A percentile compares a stretch with the other conserved stretches of the same genome.
Conservation (phyloP, 225 moss, liverwort and hornwort genomes). For the Pseudisothecium myosuroides region DNA sequence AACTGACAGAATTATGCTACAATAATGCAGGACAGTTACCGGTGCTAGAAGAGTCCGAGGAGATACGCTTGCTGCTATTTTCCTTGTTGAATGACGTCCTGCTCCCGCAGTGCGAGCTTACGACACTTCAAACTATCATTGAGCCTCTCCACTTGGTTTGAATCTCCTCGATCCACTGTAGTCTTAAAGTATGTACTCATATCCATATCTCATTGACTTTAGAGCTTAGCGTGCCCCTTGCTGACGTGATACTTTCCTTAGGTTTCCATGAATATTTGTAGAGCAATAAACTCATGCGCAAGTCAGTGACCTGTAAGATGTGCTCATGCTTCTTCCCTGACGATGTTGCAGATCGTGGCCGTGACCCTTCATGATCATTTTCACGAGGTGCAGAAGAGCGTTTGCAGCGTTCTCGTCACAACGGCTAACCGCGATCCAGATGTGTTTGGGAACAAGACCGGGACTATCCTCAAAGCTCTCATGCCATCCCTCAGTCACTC, state of each 20-base stretch:
- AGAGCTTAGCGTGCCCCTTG: background rate
- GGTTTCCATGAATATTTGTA: background rate
- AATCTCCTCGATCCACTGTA: background rate
- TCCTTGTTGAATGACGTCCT: constrained; percentile 40
- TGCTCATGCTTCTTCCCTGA: background rate
- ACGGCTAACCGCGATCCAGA: constrained; percentile 29
- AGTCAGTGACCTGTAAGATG: background rate
- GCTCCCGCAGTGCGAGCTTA: constrained; percentile 34
- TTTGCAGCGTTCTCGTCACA: constrained; percentile 50
- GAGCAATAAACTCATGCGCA: background rate
- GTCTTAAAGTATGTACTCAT: background rate
- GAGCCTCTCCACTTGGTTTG: constrained; percentile 64
- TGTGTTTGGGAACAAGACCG: constrained; percentile 50
- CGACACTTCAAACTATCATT: constrained; percentile 19
- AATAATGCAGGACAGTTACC: constrained; percentile 55
- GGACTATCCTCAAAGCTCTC: constrained; percentile 56
- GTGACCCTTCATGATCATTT: constrained; percentile 54
- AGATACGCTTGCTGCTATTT: constrained; percentile 66
- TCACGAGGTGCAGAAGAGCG: constrained; percentile 69
- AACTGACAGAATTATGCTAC: background rate
- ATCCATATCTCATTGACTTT: background rate
- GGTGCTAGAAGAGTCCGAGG: constrained; percentile 71
- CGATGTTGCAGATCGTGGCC: constrained; percentile 30
- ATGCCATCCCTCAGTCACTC: constrained; percentile 60
- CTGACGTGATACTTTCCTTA: background rate